phyloP scores from a whole-genome alignment of 495 filamentous ascomycete species.

The Entonaema liquescens region DNA sequence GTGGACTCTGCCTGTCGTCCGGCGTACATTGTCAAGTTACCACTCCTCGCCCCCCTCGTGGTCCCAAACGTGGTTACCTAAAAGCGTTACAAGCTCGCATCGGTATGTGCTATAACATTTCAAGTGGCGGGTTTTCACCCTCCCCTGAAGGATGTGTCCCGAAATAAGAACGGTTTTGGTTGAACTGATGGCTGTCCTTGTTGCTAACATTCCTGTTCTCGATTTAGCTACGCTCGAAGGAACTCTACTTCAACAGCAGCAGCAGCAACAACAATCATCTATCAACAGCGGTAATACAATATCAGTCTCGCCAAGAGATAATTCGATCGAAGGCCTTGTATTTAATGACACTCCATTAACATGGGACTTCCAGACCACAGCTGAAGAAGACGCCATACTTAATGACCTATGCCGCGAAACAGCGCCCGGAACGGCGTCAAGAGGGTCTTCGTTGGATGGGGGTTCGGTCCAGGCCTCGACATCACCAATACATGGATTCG shows the following conservation, averaged over 20 bases:
- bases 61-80: conserved; percentile 37
- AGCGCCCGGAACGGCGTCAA: conserved; percentile 21
- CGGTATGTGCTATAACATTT: conserved; percentile 8
- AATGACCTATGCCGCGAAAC: conserved; percentile 27
- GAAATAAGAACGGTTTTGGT: not conserved
- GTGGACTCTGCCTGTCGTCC: conserved; percentile 34
- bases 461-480: conserved; percentile 36
- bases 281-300: conserved; percentile 14
- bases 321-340: conserved; percentile 22
- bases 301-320: conserved; percentile 20
- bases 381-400: conserved; percentile 23
- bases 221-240: conserved; percentile 36
- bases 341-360: conserved; percentile 28
- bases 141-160: not conserved
- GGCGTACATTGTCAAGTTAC: conserved; percentile 39
- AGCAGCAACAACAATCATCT: conserved; percentile 22
- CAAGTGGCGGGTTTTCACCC: not conserved
- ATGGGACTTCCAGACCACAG: conserved; percentile 36
- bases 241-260: conserved; percentile 35
- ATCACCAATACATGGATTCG: conserved; percentile 39
- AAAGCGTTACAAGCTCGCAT: conserved; percentile 42
- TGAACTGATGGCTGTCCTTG: not conserved
- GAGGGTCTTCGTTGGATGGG: conserved; percentile 33
- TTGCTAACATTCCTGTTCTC: conserved; percentile 7
- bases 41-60: conserved; percentile 36